Conservation (phyloP, 257 asterid species). For the Plectranthus barbatus region DNA sequence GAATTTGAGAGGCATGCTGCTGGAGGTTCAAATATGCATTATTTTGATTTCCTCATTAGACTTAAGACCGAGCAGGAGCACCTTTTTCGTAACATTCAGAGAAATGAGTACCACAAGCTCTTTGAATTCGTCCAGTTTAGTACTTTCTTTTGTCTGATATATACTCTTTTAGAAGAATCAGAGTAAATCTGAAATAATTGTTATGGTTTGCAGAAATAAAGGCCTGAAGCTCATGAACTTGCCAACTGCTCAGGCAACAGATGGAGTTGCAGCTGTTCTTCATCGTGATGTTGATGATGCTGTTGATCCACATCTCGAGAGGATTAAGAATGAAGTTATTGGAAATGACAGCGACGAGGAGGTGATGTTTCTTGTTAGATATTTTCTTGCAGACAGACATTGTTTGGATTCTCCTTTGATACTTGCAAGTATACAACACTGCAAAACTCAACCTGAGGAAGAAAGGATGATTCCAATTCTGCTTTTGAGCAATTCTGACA, state of each 20-base stretch:
- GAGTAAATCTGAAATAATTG: background rate
- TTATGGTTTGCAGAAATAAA: conserved; percentile 40
- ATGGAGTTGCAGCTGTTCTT: conserved; percentile 56
- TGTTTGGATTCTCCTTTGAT: background rate
- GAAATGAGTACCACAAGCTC: conserved; percentile 65
- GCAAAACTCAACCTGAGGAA: no score
- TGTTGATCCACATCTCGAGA: conserved; percentile 81
- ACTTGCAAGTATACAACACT: no score
- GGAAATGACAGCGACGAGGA: conserved; percentile 73
- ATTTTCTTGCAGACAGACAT: background rate
- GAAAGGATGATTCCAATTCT: no score
- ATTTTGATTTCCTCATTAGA: conserved; percentile 76
- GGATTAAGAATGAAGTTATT: conserved; percentile 58
- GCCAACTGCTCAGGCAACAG: conserved; percentile 31
- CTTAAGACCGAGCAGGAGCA: conserved; percentile 80
- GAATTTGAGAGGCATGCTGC: conserved; percentile 89
- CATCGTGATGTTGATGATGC: conserved; percentile 49
- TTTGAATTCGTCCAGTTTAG: conserved; percentile 56
- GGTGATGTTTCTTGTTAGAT: conserved; percentile 24
- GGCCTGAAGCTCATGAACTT: conserved; percentile 70
- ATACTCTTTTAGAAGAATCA: background rate
- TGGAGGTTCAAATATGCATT: conserved; percentile 86
- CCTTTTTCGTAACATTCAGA: conserved; percentile 84
- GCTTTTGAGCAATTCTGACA: background rate
- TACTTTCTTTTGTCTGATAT: conserved; percentile 10